A percentile compares a stretch with the other conserved stretches of the same genome.
These are phyloP conservation scores for Suillus spraguei DNA, from an alignment of 768 basidiomycete genomes.

Conservation along the genomic window DNA sequence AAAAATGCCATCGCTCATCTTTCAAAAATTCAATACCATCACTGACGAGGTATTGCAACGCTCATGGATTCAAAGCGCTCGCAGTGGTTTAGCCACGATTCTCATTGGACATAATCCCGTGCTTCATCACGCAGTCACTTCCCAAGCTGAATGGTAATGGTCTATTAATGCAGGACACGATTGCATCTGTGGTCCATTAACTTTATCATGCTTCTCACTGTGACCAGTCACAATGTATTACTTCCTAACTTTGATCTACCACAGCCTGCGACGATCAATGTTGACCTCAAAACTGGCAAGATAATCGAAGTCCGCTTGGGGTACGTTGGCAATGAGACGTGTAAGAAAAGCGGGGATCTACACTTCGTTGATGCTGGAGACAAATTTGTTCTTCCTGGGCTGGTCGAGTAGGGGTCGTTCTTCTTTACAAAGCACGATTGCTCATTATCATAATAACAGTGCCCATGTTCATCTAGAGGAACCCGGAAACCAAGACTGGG, in stretches of 20 bases:
- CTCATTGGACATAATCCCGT: not conserved
- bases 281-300: conserved; percentile 59
- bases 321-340: conserved; percentile 33
- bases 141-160: not conserved
- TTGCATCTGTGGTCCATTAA: conserved; percentile 15
- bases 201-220: conserved; percentile 33
- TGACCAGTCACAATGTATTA: conserved; percentile 59
- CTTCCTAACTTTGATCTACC: conserved; percentile 51
- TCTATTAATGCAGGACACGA: conserved; percentile 8
- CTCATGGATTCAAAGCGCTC: not conserved
- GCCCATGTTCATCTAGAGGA: conserved; percentile 94
- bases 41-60: not conserved
- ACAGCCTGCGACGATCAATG: conserved; percentile 65
- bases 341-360: conserved; percentile 18
- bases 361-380: conserved; percentile 60
- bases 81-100: not conserved
- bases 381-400: conserved; percentile 69
- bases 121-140: not conserved
- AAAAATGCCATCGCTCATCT: not conserved
- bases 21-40: not conserved
- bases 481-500: conserved; percentile 92
- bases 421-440: not conserved
- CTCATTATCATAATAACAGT: conserved; percentile 38
- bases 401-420: conserved; percentile 66
- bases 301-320: conserved; percentile 51